phyloP scores from a whole-genome alignment of 306 rosid genomes.

The Clitoria ternatea region DNA sequence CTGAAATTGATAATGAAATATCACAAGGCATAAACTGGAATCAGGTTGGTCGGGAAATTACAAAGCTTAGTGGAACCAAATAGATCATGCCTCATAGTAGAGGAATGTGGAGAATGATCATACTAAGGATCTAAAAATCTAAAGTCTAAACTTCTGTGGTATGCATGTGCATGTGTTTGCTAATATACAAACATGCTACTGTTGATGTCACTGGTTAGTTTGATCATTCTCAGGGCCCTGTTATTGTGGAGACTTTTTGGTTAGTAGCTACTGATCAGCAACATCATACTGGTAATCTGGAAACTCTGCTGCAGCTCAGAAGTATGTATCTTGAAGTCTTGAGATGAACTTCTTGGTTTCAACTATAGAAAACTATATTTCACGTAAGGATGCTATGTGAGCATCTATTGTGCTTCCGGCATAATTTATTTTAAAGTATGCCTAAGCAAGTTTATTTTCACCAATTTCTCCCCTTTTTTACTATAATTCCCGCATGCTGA shows the following conservation, averaged over 20 bases:
- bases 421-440: no score
- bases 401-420: no score
- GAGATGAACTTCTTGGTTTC: neutral
- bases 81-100: constrained; percentile 49
- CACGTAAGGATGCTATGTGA: no score
- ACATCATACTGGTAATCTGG: constrained; percentile 38
- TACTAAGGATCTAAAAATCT: no score
- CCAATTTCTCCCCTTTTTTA: no score
- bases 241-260: constrained; percentile 41
- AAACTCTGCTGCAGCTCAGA: constrained; percentile 42
- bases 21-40: neutral
- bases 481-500: no score
- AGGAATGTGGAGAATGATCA: constrained; percentile 33
- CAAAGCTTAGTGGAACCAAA: constrained; percentile 49
- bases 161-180: constrained; percentile 30
- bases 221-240: constrained; percentile 43
- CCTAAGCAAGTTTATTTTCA: no score
- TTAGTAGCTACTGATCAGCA: constrained; percentile 28
- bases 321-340: constrained; percentile 27
- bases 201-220: constrained; percentile 56
- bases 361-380: neutral
- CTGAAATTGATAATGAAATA: neutral
- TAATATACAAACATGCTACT: constrained; percentile 26
- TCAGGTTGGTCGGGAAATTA: neutral
- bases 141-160: constrained; percentile 42